Evolutionary conservation across 306 rosid genomes (phyloP).

Genomic region (Purshia tridentata): DNA sequence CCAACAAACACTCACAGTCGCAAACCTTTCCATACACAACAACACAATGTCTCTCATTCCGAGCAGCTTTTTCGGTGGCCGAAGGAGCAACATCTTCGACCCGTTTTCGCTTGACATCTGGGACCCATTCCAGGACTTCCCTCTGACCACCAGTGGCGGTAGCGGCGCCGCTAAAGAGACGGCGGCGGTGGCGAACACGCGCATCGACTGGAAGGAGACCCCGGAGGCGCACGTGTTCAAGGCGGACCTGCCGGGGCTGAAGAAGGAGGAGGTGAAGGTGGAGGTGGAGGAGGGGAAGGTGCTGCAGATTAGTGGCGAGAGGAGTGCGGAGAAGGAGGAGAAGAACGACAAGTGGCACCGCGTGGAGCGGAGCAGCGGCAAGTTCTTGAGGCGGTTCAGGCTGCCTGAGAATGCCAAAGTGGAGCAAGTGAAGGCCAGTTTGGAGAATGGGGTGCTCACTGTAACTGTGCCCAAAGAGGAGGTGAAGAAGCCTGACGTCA

Average conservation of each 20-base stretch:
- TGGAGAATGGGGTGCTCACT: conserved; percentile 39
- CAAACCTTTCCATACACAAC: no score
- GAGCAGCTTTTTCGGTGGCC: conserved; percentile 25
- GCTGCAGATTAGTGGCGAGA: conserved; percentile 36
- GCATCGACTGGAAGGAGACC: conserved; percentile 44
- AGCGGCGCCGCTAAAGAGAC: conserved; percentile 12
- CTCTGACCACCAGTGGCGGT: conserved; percentile 1
- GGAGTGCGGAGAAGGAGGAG: conserved; percentile 32
- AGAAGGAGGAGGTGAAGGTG: conserved; percentile 36
- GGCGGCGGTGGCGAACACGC: conserved; percentile 34
- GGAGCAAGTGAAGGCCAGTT: conserved; percentile 29
- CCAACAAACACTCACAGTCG: background rate
- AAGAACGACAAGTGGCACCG: conserved; percentile 42
- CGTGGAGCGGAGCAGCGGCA: conserved; percentile 38
- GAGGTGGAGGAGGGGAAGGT: conserved; percentile 38
- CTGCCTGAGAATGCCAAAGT: conserved; percentile 34
- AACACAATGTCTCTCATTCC: conserved; percentile 23
- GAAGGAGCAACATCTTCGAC: conserved; percentile 30
- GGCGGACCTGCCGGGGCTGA: conserved; percentile 41
- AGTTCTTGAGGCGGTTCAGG: conserved; percentile 39
- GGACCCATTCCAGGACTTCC: conserved; percentile 33
- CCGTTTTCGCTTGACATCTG: conserved; percentile 31
- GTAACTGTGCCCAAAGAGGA: conserved; percentile 36
- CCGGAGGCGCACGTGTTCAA: conserved; percentile 39
- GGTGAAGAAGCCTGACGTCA: conserved; percentile 29